Percentiles rank a stretch among this genome's conserved stretches.
Evolutionary conservation across 257 asterid species (phyloP).

Genomic region (Gentiana macrophylla): DNA sequence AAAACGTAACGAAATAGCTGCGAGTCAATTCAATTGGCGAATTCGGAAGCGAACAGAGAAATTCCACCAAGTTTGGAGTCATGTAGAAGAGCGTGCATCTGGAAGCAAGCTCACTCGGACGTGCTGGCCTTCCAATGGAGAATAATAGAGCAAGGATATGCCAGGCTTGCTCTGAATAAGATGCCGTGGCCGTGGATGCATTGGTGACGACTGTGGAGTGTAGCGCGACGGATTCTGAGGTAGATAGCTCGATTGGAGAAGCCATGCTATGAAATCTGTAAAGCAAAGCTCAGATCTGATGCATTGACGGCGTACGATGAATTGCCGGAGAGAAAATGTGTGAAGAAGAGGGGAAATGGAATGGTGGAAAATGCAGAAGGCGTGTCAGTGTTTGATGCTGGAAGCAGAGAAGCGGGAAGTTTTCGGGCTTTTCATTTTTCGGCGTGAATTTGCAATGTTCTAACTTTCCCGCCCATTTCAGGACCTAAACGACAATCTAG

Average conservation of each 20-base stretch:
- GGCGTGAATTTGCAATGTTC: slow-evolving; percentile 4
- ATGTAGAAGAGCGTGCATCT: slow-evolving; percentile 18
- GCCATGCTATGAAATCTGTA: slow-evolving; percentile 9
- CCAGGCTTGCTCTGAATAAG: slow-evolving; percentile 22
- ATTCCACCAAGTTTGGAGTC: slow-evolving; percentile 34
- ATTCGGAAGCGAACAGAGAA: slow-evolving; percentile 50
- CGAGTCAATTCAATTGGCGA: slow-evolving; percentile 47
- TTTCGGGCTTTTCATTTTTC: slow-evolving; percentile 9
- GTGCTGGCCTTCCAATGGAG: slow-evolving; percentile 34
- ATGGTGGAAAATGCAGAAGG: slow-evolving; percentile 6
- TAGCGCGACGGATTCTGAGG: slow-evolving; percentile 15
- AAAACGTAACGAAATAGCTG: slow-evolving; percentile 35
- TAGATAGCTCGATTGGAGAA: slow-evolving; percentile 19
- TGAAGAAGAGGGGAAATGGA: slow-evolving; percentile 1
- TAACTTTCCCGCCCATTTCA: slow-evolving; percentile 27
- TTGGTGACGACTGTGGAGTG: slow-evolving; percentile 19
- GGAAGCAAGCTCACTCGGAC: slow-evolving; percentile 35
- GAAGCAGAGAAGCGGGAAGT: slow-evolving; percentile 7
- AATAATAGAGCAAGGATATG: slow-evolving; percentile 42
- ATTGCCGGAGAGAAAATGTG: neutral
- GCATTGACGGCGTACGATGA: neutral
- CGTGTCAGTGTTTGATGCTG: neutral
- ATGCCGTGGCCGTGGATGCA: slow-evolving; percentile 17
- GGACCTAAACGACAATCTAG: neutral
- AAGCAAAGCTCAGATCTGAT: slow-evolving; percentile 27